Evolutionary conservation across 768 basidiomycete species (phyloP), one percentile per base, ranked within the genome.

Genomic region (Amanita rimosa): DNA sequence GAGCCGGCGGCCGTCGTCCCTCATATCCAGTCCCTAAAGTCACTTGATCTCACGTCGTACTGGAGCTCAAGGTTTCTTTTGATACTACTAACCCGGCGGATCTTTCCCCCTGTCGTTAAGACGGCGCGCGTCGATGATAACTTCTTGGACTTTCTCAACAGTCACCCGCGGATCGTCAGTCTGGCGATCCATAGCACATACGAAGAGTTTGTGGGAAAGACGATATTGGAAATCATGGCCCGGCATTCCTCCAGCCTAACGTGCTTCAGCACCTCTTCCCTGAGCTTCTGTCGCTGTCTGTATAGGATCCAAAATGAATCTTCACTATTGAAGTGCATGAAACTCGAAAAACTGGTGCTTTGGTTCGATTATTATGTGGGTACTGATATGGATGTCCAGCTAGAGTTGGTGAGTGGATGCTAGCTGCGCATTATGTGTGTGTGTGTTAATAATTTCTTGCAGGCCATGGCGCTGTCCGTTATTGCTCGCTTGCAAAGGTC

Each of bases 221-320:
- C 24, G 26, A 38, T 48, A 8, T 17, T 48, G 27, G 37, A 48
- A 33, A 31, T 36, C 24, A 38, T 48, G 38, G 46, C 44, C 19
- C 27, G 21, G 34, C 44, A 45, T 22, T 21, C 44, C 21, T 13
- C 10, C 9, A 45, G n/a, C 17, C 8, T 45, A 21, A 33, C 16
- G 17, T 21, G 16, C 17, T 45, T 45, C 14, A 45, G 44, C 21
- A 34, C 31, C 7, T 33, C 29, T 6, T 16, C 31, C 9, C 10
- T 17, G 31, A 34, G 44, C 14, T 35, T 45, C 10, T 34, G n/a
- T 22, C 17, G 29, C 13, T 45, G 44, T 29, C 19, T 39, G 19
- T 11, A 39, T 19, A 17, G 3, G 4, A 17, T 33, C 7, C 8
- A 19, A 22, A 34, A 22, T 34, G 44, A 19, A 9, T 19, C 5